phyloP scores from a whole-genome alignment of 129 eudicot genomes.

The Lonicera japonica region DNA sequence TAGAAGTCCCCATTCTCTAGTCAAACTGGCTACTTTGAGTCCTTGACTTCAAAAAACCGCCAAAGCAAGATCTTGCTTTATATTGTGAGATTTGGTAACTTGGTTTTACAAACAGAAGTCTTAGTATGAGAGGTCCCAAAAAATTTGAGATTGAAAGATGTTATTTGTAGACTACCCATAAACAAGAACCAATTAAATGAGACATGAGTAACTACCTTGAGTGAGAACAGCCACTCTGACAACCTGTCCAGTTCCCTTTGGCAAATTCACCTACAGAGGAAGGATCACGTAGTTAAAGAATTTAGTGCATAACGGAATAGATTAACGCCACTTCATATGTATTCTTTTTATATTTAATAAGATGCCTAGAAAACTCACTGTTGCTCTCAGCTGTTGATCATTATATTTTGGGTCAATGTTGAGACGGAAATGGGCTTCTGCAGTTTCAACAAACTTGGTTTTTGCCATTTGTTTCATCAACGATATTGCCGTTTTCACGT shows the following conservation, averaged over 20 bases:
- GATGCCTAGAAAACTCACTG: constrained; percentile 42
- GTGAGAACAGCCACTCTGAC: constrained; percentile 94
- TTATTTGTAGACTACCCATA: too few relatives aligned
- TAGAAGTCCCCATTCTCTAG: too few relatives aligned
- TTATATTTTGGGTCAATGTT: constrained; percentile 94
- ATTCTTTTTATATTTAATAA: not conserved
- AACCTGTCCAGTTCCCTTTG: constrained; percentile 86
- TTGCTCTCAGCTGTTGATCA: constrained; percentile 96
- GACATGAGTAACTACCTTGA: constrained; percentile 45
- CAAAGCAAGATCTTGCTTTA: too few relatives aligned
- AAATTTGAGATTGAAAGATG: too few relatives aligned
- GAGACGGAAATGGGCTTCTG: constrained; percentile 96
- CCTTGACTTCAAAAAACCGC: too few relatives aligned
- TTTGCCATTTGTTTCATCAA: constrained; percentile 73
- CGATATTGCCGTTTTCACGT: constrained; percentile 65
- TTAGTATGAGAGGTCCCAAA: too few relatives aligned
- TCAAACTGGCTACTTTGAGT: too few relatives aligned
- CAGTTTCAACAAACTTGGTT: constrained; percentile 79
- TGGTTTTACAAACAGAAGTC: too few relatives aligned
- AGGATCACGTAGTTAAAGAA: constrained; percentile 1
- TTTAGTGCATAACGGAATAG: not conserved
- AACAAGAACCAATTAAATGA: not conserved
- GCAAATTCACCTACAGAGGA: constrained; percentile 66
- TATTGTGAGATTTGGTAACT: too few relatives aligned
- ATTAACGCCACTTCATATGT: not conserved